These are phyloP conservation scores for Saprolegnia parasitica DNA, from an alignment of 352 stramenopile genomes.

Conservation along the genomic window DNA sequence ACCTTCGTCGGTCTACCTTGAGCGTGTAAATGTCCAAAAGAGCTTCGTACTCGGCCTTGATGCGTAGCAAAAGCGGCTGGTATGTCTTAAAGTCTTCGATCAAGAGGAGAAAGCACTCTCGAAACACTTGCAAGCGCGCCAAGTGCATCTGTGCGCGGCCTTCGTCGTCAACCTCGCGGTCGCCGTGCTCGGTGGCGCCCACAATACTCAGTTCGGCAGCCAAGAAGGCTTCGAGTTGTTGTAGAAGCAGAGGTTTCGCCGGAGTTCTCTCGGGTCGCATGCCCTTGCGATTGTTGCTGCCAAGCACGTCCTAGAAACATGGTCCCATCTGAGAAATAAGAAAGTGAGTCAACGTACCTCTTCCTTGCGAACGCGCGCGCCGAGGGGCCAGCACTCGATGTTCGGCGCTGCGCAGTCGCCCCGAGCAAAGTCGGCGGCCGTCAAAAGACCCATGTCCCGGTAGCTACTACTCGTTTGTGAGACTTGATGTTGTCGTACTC, in stretches of 20 bases:
- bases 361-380: constrained; percentile 2
- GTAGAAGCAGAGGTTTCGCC: constrained; percentile 41
- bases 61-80: constrained; percentile 48
- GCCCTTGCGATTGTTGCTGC: background rate
- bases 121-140: constrained; percentile 50
- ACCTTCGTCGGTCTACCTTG: background rate
- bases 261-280: constrained; percentile 32
- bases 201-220: constrained; percentile 30
- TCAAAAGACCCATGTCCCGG: background rate
- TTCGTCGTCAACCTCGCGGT: constrained; percentile 13
- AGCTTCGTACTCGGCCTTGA: constrained; percentile 62
- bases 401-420: background rate
- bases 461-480: background rate
- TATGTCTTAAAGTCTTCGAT: constrained; percentile 65
- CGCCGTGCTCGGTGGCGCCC: background rate
- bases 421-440: background rate
- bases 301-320: background rate
- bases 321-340: background rate
- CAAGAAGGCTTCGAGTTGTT: constrained; percentile 45
- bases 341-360: background rate
- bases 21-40: background rate
- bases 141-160: background rate
- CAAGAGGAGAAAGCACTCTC: constrained; percentile 44
- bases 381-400: constrained; percentile 15
- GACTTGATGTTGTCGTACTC: background rate